Evolutionary conservation across 2,329 filamentous ascomycete species (phyloP).

Genomic region (Plectosphaerella plurivora): DNA sequence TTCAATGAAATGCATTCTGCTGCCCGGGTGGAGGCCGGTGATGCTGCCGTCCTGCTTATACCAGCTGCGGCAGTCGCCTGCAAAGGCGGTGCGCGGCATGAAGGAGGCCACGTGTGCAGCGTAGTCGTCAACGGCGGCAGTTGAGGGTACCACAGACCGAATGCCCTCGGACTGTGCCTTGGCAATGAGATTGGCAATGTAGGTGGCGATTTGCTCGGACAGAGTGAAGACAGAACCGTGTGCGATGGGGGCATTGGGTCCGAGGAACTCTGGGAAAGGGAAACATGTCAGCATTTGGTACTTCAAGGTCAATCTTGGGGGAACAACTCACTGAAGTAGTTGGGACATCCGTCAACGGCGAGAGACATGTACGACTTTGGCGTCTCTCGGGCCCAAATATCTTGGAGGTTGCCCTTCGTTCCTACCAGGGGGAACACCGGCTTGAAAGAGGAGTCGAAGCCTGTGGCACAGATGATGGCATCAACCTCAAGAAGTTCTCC

Average conservation of each 20-base stretch:
- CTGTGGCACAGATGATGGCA: slow-evolving; percentile 53
- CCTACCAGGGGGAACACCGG: slow-evolving; percentile 48
- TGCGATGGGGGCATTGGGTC: slow-evolving; percentile 46
- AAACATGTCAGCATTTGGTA: slow-evolving; percentile 1
- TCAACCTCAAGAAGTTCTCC: slow-evolving; percentile 49
- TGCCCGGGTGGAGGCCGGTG: slow-evolving; percentile 45
- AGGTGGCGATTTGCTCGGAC: slow-evolving; percentile 46
- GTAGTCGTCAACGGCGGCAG: slow-evolving; percentile 45
- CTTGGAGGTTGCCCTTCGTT: slow-evolving; percentile 44
- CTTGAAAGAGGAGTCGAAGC: slow-evolving; percentile 49
- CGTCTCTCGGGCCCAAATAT: slow-evolving; percentile 35
- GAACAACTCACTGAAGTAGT: slow-evolving; percentile 45
- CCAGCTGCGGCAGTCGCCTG: slow-evolving; percentile 43
- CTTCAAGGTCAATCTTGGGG: too few species aligned
- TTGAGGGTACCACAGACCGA: slow-evolving; percentile 37
- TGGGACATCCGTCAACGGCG: slow-evolving; percentile 46
- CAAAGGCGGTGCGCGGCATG: slow-evolving; percentile 51
- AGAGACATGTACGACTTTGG: slow-evolving; percentile 51
- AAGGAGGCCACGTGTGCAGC: slow-evolving; percentile 42
- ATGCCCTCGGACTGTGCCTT: slow-evolving; percentile 49
- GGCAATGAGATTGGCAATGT: slow-evolving; percentile 41
- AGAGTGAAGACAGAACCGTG: slow-evolving; percentile 48
- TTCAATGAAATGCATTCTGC: slow-evolving; percentile 47
- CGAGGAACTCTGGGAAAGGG: slow-evolving; percentile 37
- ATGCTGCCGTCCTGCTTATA: slow-evolving; percentile 47